Conservation (phyloP, 2,329 filamentous ascomycete genomes). For the Cordyceps cicadae region DNA sequence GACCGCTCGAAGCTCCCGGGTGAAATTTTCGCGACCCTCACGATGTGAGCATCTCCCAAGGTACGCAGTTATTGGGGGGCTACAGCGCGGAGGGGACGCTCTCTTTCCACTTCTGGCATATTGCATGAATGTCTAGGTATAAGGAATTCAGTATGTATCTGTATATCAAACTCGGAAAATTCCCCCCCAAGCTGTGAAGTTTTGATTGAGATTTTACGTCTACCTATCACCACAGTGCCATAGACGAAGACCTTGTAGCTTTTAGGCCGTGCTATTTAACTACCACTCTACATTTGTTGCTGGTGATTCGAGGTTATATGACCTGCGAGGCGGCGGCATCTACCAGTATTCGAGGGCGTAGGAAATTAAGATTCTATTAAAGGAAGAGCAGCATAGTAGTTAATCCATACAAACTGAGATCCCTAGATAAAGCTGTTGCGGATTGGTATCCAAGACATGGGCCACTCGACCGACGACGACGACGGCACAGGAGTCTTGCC, state of each 20-base stretch:
- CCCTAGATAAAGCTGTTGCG: not conserved
- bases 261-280: no score
- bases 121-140: slow-evolving; percentile 11
- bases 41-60: not conserved
- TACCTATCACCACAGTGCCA: no score
- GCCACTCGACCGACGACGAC: not conserved
- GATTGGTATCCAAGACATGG: slow-evolving; percentile 6
- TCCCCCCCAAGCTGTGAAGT: not conserved
- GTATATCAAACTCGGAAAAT: not conserved
- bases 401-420: not conserved
- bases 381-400: not conserved
- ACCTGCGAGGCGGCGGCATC: no score
- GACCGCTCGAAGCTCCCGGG: not conserved
- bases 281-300: no score
- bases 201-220: no score
- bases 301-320: no score
- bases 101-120: slow-evolving; percentile 5
- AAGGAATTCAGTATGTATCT: slow-evolving; percentile 5
- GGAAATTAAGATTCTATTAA: not conserved
- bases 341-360: no score
- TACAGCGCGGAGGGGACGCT: not conserved
- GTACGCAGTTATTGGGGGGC: not conserved
- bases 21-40: not conserved
- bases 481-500: not conserved
- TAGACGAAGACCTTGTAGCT: no score